Evolutionary conservation across 371 early-diverging fungal genomes (phyloP).

Genomic region (Apophysomyces elegans): DNA sequence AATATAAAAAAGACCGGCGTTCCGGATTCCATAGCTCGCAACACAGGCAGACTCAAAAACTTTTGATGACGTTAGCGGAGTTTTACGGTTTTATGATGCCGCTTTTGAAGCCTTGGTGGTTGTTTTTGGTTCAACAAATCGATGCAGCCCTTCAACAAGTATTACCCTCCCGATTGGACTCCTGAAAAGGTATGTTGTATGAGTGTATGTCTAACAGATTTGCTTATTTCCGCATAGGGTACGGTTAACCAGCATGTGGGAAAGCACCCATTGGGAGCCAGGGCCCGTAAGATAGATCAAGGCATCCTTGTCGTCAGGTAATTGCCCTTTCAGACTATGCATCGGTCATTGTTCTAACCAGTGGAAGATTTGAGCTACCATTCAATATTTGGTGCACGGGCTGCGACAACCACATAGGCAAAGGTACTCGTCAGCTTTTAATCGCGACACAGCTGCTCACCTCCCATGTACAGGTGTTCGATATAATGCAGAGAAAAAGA

Average conservation of each 20-base stretch:
- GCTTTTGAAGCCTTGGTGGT: too few species aligned
- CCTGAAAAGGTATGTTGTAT: conserved; percentile 58
- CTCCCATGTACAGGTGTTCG: conserved; percentile 66
- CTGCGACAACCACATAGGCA: conserved; percentile 85
- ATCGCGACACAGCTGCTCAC: not conserved
- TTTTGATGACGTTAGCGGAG: too few species aligned
- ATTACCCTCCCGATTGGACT: conserved; percentile 76
- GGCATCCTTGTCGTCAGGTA: conserved; percentile 89
- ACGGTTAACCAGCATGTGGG: conserved; percentile 86
- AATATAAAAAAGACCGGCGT: not conserved
- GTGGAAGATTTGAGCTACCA: conserved; percentile 83
- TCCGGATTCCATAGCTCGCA: too few species aligned
- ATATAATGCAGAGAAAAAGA: conserved; percentile 95
- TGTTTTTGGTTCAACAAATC: not conserved
- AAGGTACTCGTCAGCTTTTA: conserved; percentile 54
- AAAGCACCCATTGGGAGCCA: conserved; percentile 86
- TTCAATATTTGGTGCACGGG: conserved; percentile 91
- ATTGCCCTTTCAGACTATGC: not conserved
- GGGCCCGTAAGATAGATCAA: conserved; percentile 89
- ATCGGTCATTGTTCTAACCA: not conserved
- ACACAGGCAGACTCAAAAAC: too few species aligned
- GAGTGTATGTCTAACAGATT: not conserved
- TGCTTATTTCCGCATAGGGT: conserved; percentile 43
- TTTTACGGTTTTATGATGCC: too few species aligned
- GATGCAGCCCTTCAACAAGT: conserved; percentile 77